Base-by-base conservation (phyloP, 176 grass and related monocot genomes). In the Cenchrus purpureus region DNA sequence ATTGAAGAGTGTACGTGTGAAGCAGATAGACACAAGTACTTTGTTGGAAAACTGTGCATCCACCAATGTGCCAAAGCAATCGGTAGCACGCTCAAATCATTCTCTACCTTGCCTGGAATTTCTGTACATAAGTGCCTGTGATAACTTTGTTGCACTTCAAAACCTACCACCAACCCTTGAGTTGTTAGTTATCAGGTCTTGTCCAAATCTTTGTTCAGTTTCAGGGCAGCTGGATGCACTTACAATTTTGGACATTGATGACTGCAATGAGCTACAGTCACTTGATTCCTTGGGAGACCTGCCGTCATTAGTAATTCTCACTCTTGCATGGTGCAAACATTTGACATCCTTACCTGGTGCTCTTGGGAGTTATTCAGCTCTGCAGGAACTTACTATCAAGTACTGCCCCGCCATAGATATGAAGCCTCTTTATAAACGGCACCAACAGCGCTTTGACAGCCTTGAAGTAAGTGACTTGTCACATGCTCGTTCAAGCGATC, bases 221-320 rank as follows among this genome's bases (percentile, higher is more conserved):
- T 56, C 72, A 67, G 72, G 2, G 9, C 82, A 57, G 61, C 63
- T 67, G 61, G 20, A 84, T 31, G n/a, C 20, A 13, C 48, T 84
- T 22, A 1, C 0, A 0, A 0, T 0, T 45, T 70, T 70, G 9
- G 0, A 0, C 16, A 56, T 76, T 84, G 0, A 0, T 0, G 0
- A 0, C 5, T 76, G 72, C 46, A 29, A 3, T 65, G 48, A 8
- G 3, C 22, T 84, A 13, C 20, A 67, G 32, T 67, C 63, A 12
- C 49, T 68, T 16, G 43, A 80, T 54, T 67, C 5, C 54, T 54
- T 66, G 60, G 32, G 60, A 44, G 49, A 56, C 13, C 12, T 67
- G 10, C 49, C 20, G 12, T 43, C 58, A 0, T 50, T 55, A 1
- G 46, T 37, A 50, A 8, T 0, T 0, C 37, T 68, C 15, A 0